phyloP scores from a whole-genome alignment of 2,329 filamentous ascomycete species.

The Metarhizium robertsii region DNA sequence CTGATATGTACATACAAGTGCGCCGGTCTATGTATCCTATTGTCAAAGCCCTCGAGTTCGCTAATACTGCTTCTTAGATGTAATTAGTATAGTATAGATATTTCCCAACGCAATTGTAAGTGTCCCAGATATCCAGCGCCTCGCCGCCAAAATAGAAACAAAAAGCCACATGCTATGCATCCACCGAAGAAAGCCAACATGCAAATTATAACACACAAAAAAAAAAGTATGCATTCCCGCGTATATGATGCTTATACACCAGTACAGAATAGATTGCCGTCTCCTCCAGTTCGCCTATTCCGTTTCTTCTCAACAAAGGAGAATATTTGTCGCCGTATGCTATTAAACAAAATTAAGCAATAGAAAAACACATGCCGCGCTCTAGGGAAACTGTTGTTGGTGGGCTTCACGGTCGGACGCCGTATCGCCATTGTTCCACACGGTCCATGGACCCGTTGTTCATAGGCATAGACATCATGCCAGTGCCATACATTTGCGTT shows the following conservation, averaged over 20 bases:
- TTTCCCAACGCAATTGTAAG: background rate
- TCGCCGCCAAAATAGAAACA: background rate
- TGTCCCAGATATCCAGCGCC: background rate
- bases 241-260: background rate
- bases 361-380: background rate
- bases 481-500: slow-evolving; percentile 18
- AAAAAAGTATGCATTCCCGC: background rate
- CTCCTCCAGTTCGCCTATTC: background rate
- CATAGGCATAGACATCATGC: slow-evolving; percentile 17
- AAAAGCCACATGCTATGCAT: background rate
- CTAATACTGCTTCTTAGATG: background rate
- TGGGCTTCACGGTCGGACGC: slow-evolving; percentile 23
- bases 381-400: background rate
- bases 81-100: background rate
- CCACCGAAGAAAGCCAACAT: background rate
- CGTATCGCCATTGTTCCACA: slow-evolving; percentile 34
- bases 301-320: background rate
- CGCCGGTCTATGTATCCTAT: background rate
- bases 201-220: background rate
- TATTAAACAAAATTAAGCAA: background rate
- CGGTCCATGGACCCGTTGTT: slow-evolving; percentile 22
- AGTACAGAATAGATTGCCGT: background rate
- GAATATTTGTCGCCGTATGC: background rate
- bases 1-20: background rate
- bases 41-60: background rate